Evolutionary conservation across 2,329 filamentous ascomycete species (phyloP).

Genomic region (Exophiala mesophila): DNA sequence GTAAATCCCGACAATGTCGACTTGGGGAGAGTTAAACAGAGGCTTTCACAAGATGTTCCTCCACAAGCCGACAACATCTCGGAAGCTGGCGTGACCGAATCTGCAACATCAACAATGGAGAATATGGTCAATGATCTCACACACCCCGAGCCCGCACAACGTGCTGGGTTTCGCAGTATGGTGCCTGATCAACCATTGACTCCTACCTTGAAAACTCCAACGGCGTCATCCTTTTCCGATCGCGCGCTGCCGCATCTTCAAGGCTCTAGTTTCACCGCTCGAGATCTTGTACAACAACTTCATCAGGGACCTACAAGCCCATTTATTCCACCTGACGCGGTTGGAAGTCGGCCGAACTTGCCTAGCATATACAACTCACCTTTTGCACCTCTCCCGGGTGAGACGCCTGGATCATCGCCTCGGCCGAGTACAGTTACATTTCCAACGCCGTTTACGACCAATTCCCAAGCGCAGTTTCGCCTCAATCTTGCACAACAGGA

Average conservation of each 20-base stretch:
- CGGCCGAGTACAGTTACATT: conserved; percentile 29
- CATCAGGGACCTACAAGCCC: conserved; percentile 14
- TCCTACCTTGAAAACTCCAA: conserved; percentile 4
- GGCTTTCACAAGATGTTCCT: background rate
- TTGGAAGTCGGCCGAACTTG: conserved; percentile 25
- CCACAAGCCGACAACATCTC: conserved; percentile 14
- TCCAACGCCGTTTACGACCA: background rate
- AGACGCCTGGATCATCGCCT: conserved; percentile 36
- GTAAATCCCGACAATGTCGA: conserved; percentile 40
- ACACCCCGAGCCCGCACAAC: conserved; percentile 35
- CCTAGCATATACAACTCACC: conserved; percentile 44
- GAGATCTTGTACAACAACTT: conserved; percentile 20
- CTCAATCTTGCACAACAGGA: conserved; percentile 8
- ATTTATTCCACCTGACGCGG: conserved; percentile 7
- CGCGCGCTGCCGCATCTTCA: conserved; percentile 1
- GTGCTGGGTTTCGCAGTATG: background rate
- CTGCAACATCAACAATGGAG: conserved; percentile 41
- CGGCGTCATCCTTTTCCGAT: conserved; percentile 5
- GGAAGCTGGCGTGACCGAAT: conserved; percentile 36
- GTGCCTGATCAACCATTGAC: background rate
- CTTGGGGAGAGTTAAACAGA: conserved; percentile 19
- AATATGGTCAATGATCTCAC: conserved; percentile 57
- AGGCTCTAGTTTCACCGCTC: conserved; percentile 10
- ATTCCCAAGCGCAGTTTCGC: conserved; percentile 9
- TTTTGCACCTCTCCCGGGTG: conserved; percentile 41